These are phyloP conservation scores for Penicillium brevicompactum DNA, from an alignment of 2,329 filamentous ascomycete species.

Conservation along the genomic window DNA sequence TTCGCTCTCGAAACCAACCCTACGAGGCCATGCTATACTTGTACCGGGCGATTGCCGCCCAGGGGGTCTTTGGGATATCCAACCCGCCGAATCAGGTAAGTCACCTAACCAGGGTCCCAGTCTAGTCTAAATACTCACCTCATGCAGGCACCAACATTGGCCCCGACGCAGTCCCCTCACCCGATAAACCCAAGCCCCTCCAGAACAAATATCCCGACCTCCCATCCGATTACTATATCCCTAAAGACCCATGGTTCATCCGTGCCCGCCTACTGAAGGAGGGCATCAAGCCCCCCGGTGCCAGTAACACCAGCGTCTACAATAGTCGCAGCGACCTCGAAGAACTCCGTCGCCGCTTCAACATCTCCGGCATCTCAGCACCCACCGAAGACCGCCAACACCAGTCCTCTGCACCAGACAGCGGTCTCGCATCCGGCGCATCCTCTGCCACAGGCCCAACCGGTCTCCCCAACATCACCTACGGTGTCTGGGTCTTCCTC, in stretches of 20 bases:
- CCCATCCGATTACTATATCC: slow-evolving; percentile 72
- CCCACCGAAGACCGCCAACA: slow-evolving; percentile 34
- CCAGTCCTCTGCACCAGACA: slow-evolving; percentile 35
- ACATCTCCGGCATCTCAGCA: slow-evolving; percentile 35
- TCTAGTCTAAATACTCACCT: slow-evolving; percentile 3
- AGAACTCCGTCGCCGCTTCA: slow-evolving; percentile 43
- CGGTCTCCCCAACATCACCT: slow-evolving; percentile 50
- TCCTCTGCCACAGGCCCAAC: slow-evolving; percentile 39
- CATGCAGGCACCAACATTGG: slow-evolving; percentile 37
- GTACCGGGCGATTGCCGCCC: slow-evolving; percentile 84
- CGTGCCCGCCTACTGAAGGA: slow-evolving; percentile 85
- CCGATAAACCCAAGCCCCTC: slow-evolving; percentile 40
- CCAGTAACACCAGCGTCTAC: slow-evolving; percentile 36
- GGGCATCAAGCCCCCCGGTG: slow-evolving; percentile 63
- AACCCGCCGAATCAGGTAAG: slow-evolving; percentile 45
- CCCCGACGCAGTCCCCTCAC: slow-evolving; percentile 35
- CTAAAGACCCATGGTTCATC: slow-evolving; percentile 93
- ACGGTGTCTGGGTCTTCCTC: slow-evolving; percentile 88
- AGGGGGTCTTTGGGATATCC: slow-evolving; percentile 82
- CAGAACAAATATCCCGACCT: slow-evolving; percentile 49
- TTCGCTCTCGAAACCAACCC: slow-evolving; percentile 88
- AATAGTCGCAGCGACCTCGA: slow-evolving; percentile 46
- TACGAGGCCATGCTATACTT: slow-evolving; percentile 94
- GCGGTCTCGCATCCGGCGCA: slow-evolving; percentile 34
- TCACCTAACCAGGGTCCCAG: not conserved